Evolutionary conservation across 2,329 filamentous ascomycete genomes (phyloP).

Genomic region (Xylaria sp.): DNA sequence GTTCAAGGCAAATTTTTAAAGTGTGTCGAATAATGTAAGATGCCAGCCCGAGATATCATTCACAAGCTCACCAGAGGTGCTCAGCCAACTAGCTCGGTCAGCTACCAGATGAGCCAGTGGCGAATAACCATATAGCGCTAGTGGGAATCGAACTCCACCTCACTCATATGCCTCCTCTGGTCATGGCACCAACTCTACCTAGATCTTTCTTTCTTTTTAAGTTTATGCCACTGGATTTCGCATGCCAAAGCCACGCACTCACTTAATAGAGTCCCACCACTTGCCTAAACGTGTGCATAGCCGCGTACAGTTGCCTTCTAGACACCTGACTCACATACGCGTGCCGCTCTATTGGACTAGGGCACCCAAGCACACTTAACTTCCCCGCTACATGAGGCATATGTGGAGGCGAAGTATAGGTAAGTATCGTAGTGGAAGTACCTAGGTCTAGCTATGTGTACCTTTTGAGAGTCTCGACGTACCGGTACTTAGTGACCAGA

Average conservation of each 20-base stretch:
- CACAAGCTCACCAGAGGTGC: not conserved
- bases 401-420: not conserved
- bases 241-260: not conserved
- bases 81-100: not conserved
- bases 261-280: constrained; percentile 6
- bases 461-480: not conserved
- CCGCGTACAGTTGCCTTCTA: not conserved
- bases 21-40: not conserved
- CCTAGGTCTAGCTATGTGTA: not conserved
- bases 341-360: not conserved
- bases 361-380: not conserved
- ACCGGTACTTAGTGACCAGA: not conserved
- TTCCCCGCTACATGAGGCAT: not conserved
- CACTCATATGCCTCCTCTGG: too few species aligned
- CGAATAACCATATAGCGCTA: too few species aligned
- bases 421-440: not conserved
- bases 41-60: not conserved
- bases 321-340: not conserved
- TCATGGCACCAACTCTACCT: too few species aligned
- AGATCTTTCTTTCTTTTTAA: not conserved
- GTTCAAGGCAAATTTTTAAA: not conserved
- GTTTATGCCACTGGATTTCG: not conserved
- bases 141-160: too few species aligned
- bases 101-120: too few species aligned
- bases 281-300: not conserved